Base-by-base conservation (phyloP, 148 eudicot species). In the Beta vulgaris region DNA sequence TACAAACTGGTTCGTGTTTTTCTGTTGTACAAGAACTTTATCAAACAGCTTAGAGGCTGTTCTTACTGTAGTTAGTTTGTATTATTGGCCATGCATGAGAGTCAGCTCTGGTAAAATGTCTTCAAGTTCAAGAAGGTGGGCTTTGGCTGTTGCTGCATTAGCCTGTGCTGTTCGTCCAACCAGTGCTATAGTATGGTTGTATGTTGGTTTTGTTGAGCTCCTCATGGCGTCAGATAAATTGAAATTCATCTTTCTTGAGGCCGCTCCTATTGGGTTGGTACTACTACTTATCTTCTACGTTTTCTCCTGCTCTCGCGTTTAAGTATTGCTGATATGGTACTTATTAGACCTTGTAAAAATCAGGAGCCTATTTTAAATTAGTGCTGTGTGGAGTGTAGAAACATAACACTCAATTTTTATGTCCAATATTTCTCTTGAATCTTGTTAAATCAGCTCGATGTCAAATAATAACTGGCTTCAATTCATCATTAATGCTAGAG, bases 1-100 rank as follows among this genome's bases (percentile, higher is more conserved):
- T 79, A 73, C 84, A 77, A 95, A 95, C 86, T 95, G 99, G 97
- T 95, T 95, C 82, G 81, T 95, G 87, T 89, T 95, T 85, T 95
- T 85, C 88, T 95, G 97, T 80, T 86, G 87, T 64, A 88, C 90
- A 36, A 90, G 97, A 72, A 88, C 99, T 46, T 77, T 95, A 64
- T 91, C 99, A 57, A 95, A 92, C 78, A 85, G 96, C 84, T 82
- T 95, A 85, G 99, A 95, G 92, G 91, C 96, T 73, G 94, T 90
- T 73, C 92, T 95, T 36, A 95, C 97, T 25, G 39, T 95, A 49
- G 82, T 84, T 73, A 89, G 99, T 72, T 86, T 95, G 34, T 92
- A 86, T 86, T 86, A 92, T 68, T 95, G 97, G 97, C 96, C 97
- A 66, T 92, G 91, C 76, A 79, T 95, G 84, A 86, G 97, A 87